Conservation (phyloP, 345 rosid genomes). For the Jatropha curcas region DNA sequence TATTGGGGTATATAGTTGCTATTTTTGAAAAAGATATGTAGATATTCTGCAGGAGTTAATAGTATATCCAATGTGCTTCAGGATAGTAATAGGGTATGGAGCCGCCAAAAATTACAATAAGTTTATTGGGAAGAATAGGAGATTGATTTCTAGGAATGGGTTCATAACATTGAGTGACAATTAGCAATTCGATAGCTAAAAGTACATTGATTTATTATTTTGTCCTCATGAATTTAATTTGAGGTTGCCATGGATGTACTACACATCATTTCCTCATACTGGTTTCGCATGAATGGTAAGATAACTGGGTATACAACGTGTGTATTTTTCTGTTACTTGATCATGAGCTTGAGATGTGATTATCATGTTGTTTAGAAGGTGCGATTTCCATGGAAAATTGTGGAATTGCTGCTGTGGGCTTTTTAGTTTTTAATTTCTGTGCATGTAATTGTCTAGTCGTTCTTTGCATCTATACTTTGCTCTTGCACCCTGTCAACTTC, state of each 20-base stretch:
- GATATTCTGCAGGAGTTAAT: not conserved
- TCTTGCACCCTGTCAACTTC: not conserved
- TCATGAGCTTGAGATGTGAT: slow-evolving; percentile 1
- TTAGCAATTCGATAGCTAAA: not conserved
- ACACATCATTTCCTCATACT: not conserved
- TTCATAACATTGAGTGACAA: not conserved
- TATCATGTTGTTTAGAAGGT: slow-evolving; percentile 3
- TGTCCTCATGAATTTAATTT: not conserved
- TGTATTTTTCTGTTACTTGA: not conserved
- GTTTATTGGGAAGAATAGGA: not conserved
- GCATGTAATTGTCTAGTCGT: not conserved
- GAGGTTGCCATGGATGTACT: not conserved
- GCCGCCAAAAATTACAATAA: not conserved
- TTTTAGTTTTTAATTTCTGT: not conserved
- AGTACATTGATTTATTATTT: not conserved
- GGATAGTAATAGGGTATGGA: not conserved
- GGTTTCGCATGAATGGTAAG: not conserved
- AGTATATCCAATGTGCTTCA: not conserved
- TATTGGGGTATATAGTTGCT: not conserved
- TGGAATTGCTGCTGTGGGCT: not conserved
- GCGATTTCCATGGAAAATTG: not conserved
- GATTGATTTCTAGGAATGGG: not conserved
- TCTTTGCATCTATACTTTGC: slow-evolving; percentile 5
- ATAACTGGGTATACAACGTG: not conserved
- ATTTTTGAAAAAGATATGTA: not conserved